Percentiles rank a stretch among this genome's conserved stretches.
phyloP scores from a whole-genome alignment of 2,329 filamentous ascomycete species.

The Xylariales sp. region DNA sequence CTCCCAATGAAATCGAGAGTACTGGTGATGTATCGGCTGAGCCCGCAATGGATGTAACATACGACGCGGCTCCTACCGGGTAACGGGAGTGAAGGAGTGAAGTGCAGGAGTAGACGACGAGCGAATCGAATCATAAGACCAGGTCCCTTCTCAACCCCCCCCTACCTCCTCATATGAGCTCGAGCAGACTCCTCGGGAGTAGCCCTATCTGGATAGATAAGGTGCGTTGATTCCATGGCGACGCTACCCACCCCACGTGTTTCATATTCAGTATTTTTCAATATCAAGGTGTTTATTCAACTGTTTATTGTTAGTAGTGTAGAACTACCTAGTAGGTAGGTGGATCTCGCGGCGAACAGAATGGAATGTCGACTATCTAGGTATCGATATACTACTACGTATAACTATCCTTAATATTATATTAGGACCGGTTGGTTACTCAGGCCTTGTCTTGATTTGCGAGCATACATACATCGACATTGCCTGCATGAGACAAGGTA shows the following conservation, averaged over 20 bases:
- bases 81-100: slow-evolving; percentile 8
- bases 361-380: not conserved
- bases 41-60: slow-evolving; percentile 23
- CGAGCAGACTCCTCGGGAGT: not conserved
- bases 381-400: too few relatives aligned
- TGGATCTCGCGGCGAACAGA: slow-evolving; percentile 17
- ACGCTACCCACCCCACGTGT: slow-evolving; percentile 3
- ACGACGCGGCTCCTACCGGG: slow-evolving; percentile 27
- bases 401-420: not conserved
- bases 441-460: slow-evolving; percentile 5
- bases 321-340: not conserved
- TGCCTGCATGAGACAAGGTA: slow-evolving; percentile 14
- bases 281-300: too few relatives aligned
- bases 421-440: slow-evolving; percentile 24
- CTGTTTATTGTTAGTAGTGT: too few relatives aligned
- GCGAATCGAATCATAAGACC: slow-evolving; percentile 21
- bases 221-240: not conserved
- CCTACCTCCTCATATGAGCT: not conserved
- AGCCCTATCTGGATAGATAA: slow-evolving; percentile 14
- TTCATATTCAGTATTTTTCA: slow-evolving; percentile 19
- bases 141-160: not conserved
- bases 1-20: slow-evolving; percentile 11
- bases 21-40: not conserved
- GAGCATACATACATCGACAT: not conserved
- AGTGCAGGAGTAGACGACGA: not conserved